Percentiles rank a stretch among this genome's conserved stretches.
phyloP scores from a whole-genome alignment of 139 green algal genomes.

The Micromonas commoda region DNA sequence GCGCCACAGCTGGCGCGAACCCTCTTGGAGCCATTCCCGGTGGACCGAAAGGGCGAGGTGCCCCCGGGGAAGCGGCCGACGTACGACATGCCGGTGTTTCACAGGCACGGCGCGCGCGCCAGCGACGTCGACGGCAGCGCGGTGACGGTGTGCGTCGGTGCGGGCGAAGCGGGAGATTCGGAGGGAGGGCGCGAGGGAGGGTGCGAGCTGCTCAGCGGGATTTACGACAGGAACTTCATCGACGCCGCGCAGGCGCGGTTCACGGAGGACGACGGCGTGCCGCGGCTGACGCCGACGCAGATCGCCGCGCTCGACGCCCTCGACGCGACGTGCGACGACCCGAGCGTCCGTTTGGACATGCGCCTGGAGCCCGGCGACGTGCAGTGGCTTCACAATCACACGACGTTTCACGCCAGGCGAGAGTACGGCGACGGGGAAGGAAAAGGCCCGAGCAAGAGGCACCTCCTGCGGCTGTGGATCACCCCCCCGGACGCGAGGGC shows the following conservation, averaged over 20 bases:
- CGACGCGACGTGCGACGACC: background rate
- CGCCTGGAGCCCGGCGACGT: conserved; percentile 15
- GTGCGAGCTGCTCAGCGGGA: background rate
- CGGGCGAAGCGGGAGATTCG: background rate
- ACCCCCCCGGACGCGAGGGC: conserved; percentile 1
- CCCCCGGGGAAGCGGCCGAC: conserved; percentile 11
- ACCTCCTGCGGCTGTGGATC: conserved; percentile 33
- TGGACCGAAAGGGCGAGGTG: conserved; percentile 36
- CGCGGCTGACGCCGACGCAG: background rate
- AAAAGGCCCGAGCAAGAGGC: background rate
- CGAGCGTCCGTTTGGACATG: conserved; percentile 11
- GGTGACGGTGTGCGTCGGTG: background rate
- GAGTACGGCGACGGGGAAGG: conserved; percentile 23
- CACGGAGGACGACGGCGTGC: background rate
- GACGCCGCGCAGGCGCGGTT: conserved; percentile 3
- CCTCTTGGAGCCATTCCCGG: conserved; percentile 21
- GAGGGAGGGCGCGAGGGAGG: background rate
- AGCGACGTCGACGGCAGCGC: background rate
- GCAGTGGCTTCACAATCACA: conserved; percentile 29
- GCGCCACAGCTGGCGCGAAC: background rate
- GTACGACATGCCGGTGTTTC: conserved; percentile 30
- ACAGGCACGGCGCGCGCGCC: too few species aligned
- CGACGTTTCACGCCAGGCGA: conserved; percentile 23
- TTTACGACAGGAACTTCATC: conserved; percentile 25
- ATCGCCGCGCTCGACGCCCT: background rate